phyloP scores from a whole-genome alignment of 2,329 filamentous ascomycete species.

The Sporothrix brunneoviolacea region DNA sequence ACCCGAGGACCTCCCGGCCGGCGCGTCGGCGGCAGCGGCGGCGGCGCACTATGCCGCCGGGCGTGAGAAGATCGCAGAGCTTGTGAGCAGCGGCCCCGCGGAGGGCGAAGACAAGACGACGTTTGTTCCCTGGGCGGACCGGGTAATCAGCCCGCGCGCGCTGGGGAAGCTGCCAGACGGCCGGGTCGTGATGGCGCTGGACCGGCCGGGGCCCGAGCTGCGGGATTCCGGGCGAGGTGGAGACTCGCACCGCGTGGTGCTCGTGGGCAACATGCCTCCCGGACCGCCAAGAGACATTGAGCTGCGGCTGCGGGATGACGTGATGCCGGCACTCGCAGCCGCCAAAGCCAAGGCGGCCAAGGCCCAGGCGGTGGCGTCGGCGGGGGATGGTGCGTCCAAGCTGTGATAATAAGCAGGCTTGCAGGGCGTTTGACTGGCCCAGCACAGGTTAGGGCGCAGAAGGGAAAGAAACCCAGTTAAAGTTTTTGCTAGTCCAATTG shows the following conservation, averaged over 20 bases:
- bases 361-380: background rate
- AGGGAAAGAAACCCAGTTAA: too few species aligned
- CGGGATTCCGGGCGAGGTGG: slow-evolving; percentile 42
- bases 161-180: slow-evolving; percentile 40
- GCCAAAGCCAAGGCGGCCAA: background rate
- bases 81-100: slow-evolving; percentile 36
- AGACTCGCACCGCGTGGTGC: slow-evolving; percentile 52
- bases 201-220: slow-evolving; percentile 52
- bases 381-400: background rate
- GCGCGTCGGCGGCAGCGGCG: background rate
- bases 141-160: slow-evolving; percentile 52
- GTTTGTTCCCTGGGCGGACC: slow-evolving; percentile 45
- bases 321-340: slow-evolving; percentile 7
- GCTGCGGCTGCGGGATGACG: slow-evolving; percentile 42
- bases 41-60: slow-evolving; percentile 35
- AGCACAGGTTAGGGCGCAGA: too few species aligned
- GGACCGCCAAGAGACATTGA: slow-evolving; percentile 48
- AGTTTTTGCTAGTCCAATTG: too few species aligned
- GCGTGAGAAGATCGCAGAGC: slow-evolving; percentile 45
- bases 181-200: slow-evolving; percentile 48
- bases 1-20: too few species aligned
- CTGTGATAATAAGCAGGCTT: too few species aligned
- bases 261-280: slow-evolving; percentile 44
- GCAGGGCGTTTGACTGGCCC: too few species aligned
- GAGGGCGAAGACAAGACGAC: slow-evolving; percentile 29